Percentiles rank a stretch among this genome's conserved stretches.
These are phyloP conservation scores for Penicillium sp. DNA, from an alignment of 2,329 filamentous ascomycete species.

Conservation along the genomic window DNA sequence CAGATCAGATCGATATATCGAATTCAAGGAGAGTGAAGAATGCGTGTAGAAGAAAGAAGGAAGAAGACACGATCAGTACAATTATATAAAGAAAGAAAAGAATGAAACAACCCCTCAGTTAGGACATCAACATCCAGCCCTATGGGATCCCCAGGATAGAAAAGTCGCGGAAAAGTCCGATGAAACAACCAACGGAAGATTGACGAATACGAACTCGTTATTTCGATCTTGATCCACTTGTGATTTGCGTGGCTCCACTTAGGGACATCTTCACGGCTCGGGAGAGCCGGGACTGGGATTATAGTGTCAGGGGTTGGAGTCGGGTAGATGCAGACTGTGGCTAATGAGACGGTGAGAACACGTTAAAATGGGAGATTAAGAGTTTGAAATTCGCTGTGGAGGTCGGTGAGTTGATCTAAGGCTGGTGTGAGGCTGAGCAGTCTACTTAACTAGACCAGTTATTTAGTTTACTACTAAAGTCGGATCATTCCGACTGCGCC, in stretches of 20 bases:
- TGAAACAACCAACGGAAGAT: conserved; percentile 8
- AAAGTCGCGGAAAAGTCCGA: conserved; percentile 12
- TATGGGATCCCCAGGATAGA: conserved; percentile 15
- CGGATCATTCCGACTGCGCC: conserved; percentile 6
- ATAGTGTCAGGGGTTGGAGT: not conserved
- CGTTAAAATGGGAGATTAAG: not conserved
- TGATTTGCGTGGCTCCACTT: not conserved
- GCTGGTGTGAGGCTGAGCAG: conserved; percentile 11
- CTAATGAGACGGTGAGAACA: not conserved
- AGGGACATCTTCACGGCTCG: not conserved
- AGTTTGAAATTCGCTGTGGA: conserved; percentile 1
- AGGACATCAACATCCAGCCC: conserved; percentile 18
- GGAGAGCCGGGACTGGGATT: not conserved
- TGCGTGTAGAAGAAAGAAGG: not conserved
- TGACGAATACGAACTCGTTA: conserved; percentile 4
- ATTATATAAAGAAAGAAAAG: not conserved
- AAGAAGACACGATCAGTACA: not conserved
- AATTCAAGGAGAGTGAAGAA: not conserved
- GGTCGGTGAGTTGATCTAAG: conserved; percentile 14
- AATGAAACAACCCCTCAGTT: not conserved
- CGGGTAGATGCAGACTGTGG: not conserved
- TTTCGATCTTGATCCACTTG: not conserved
- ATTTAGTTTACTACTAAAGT: not conserved
- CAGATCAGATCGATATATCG: too few species aligned
- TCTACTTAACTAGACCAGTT: not conserved